A percentile compares a stretch with the other conserved stretches of the same genome.
phyloP scores from a whole-genome alignment of 495 filamentous ascomycete species.

The Penicillium lagena region DNA sequence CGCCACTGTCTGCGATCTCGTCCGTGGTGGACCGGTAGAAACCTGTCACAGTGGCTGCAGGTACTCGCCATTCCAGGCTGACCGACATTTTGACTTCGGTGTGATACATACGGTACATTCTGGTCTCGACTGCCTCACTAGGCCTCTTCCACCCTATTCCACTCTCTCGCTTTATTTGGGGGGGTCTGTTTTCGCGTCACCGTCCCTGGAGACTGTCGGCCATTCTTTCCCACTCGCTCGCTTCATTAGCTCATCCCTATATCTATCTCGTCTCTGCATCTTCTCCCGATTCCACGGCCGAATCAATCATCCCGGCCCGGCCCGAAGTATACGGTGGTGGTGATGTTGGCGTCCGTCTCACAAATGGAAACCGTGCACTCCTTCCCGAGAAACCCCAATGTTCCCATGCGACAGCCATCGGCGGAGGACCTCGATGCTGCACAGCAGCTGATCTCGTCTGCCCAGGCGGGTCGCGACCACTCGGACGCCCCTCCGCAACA shows the following conservation, averaged over 20 bases:
- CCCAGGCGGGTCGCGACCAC: slow-evolving; percentile 37
- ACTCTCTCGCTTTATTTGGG: too few species aligned
- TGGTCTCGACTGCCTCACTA: slow-evolving; percentile 32
- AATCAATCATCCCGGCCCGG: background rate
- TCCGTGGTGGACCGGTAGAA: too few species aligned
- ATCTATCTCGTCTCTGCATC: background rate
- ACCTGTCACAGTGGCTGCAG: slow-evolving; percentile 7
- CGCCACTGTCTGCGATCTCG: too few species aligned
- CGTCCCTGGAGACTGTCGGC: slow-evolving; percentile 3
- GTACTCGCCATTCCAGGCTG: slow-evolving; percentile 19
- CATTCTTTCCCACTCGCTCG: background rate
- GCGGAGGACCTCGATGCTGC: slow-evolving; percentile 42
- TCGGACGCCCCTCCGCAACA: slow-evolving; percentile 17
- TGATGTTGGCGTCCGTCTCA: slow-evolving; percentile 35
- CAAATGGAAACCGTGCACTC: slow-evolving; percentile 39
- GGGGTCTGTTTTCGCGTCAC: slow-evolving; percentile 13
- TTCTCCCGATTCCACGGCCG: background rate
- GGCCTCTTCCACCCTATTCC: slow-evolving; percentile 16
- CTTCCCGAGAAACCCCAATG: slow-evolving; percentile 24
- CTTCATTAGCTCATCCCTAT: background rate
- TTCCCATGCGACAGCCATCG: slow-evolving; percentile 33
- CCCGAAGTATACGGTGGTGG: slow-evolving; percentile 8
- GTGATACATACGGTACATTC: slow-evolving; percentile 29
- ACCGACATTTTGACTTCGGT: slow-evolving; percentile 36
- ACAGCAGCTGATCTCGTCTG: slow-evolving; percentile 41